phyloP scores from a whole-genome alignment of 2,329 filamentous ascomycete species.

The Monilinia fructicola region DNA sequence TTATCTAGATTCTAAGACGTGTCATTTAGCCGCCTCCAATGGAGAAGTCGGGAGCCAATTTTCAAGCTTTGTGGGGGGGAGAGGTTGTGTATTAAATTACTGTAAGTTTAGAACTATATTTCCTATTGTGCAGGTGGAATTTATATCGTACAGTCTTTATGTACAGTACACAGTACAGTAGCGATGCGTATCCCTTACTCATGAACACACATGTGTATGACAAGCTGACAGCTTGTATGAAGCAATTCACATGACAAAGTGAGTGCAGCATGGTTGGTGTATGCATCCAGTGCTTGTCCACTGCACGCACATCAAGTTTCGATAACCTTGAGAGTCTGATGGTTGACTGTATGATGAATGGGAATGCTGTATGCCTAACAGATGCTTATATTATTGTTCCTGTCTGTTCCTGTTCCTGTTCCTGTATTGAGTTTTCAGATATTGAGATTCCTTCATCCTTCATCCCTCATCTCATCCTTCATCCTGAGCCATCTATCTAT shows the following conservation, averaged over 20 bases:
- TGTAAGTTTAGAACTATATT: not conserved
- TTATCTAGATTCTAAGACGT: not conserved
- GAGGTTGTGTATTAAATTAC: not conserved
- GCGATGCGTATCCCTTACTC: not conserved
- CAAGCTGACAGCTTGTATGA: not conserved
- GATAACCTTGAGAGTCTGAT: not conserved
- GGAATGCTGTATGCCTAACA: not conserved
- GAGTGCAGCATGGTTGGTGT: not conserved
- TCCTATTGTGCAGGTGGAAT: not conserved
- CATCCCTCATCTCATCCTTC: not conserved
- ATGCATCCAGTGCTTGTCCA: not conserved
- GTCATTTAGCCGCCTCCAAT: not conserved
- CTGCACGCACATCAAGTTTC: not conserved
- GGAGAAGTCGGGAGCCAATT: not conserved
- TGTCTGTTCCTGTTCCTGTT: not conserved
- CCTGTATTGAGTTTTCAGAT: not conserved
- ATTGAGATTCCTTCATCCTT: not conserved
- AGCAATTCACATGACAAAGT: not conserved
- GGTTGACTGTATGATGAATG: not conserved
- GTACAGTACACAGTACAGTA: no score
- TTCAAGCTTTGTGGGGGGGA: constrained; percentile 3
- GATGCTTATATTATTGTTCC: not conserved
- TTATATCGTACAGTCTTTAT: not conserved
- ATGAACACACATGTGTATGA: constrained; percentile 10
- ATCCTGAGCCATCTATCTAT: no score